A percentile compares a stretch with the other conserved stretches of the same genome.
Evolutionary conservation across 2,329 filamentous ascomycete genomes (phyloP).

Genomic region (Fusarium sp.): DNA sequence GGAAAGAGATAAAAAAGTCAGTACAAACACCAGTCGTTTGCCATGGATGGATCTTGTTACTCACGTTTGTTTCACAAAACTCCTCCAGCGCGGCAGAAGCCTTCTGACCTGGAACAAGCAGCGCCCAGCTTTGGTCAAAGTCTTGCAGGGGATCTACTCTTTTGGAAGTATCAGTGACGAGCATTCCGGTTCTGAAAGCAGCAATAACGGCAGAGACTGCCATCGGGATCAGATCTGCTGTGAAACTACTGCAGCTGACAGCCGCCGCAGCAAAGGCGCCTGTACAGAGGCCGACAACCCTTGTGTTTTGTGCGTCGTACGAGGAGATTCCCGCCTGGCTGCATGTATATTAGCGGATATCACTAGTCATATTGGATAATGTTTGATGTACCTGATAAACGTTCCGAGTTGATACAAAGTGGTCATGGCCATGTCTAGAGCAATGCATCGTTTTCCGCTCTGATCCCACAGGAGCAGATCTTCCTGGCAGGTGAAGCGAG

Average conservation of each 20-base stretch:
- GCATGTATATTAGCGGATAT: not conserved
- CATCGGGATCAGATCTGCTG: constrained; percentile 31
- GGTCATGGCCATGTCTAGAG: constrained; percentile 39
- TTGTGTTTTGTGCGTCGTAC: constrained; percentile 30
- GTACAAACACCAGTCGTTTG: not conserved
- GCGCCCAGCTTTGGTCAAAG: constrained; percentile 32
- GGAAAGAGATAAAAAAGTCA: not conserved
- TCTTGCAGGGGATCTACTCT: constrained; percentile 19
- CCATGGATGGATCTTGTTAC: accelerated
- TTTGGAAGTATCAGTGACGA: constrained; percentile 27
- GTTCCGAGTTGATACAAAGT: constrained; percentile 35
- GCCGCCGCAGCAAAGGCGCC: constrained; percentile 38
- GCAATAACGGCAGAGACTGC: constrained; percentile 28
- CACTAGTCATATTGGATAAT: accelerated
- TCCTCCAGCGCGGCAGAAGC: constrained; percentile 10
- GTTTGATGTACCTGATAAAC: constrained; percentile 19
- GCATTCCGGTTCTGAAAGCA: constrained; percentile 32
- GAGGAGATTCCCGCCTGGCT: constrained; percentile 29
- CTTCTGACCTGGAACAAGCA: constrained; percentile 28
- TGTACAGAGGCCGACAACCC: constrained; percentile 36
- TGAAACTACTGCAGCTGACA: constrained; percentile 37
- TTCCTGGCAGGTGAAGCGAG: constrained; percentile 34
- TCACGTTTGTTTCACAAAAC: constrained; percentile 8
- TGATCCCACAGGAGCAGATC: constrained; percentile 36
- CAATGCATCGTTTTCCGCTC: constrained; percentile 31